Percentiles rank a stretch among this genome's conserved stretches.
Evolutionary conservation across 345 rosid genomes (phyloP).

Genomic region (Xanthoceras sorbifolium): DNA sequence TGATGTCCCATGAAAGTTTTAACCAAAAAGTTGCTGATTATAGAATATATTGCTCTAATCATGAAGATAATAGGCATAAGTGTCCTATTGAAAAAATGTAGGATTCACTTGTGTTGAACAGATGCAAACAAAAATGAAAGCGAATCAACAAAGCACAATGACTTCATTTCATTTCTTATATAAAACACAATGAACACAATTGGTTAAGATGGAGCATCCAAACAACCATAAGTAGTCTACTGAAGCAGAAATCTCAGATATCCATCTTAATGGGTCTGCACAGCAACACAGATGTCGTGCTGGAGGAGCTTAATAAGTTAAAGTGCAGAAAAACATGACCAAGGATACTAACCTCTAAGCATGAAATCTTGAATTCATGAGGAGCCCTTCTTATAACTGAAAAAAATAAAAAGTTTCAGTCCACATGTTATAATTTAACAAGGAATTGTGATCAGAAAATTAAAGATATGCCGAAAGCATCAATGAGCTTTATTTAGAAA

Average conservation of each 20-base stretch:
- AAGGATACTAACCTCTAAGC: constrained; percentile 81
- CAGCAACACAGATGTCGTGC: constrained; percentile 8
- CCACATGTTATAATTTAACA: constrained; percentile 10
- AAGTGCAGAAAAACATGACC: neutral
- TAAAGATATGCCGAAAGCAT: neutral
- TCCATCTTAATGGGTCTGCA: neutral
- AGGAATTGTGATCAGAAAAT: neutral
- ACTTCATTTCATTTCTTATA: neutral
- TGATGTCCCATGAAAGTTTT: neutral
- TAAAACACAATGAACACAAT: neutral
- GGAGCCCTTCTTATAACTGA: constrained; percentile 97
- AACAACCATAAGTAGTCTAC: neutral
- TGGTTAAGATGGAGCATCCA: neutral
- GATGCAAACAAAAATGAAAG: neutral
- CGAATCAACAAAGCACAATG: neutral
- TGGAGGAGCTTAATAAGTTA: constrained; percentile 5
- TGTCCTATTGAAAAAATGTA: neutral
- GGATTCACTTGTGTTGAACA: neutral
- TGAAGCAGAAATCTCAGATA: neutral
- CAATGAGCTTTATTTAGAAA: neutral
- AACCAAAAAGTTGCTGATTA: neutral
- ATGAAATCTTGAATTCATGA: constrained; percentile 98
- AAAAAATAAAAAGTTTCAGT: constrained; percentile 22
- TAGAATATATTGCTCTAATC: no score
- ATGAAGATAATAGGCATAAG: neutral